A percentile compares a stretch with the other conserved stretches of the same genome.
phyloP scores from a whole-genome alignment of 371 early-diverging fungal genomes.

The Mucor racemosus region DNA sequence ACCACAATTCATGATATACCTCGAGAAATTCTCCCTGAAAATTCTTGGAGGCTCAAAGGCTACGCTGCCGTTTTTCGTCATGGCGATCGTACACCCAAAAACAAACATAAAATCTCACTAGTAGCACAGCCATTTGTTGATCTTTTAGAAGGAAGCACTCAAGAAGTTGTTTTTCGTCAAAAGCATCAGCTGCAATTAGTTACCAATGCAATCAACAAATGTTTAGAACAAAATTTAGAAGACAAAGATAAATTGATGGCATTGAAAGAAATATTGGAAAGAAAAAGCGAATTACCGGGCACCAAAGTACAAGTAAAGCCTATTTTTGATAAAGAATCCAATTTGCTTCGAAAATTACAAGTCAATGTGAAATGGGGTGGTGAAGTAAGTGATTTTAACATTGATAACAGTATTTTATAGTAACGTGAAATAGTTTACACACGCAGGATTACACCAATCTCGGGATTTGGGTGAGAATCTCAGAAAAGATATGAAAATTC shows the following conservation, averaged over 20 bases:
- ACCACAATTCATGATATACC: slow-evolving; percentile 65
- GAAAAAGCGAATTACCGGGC: slow-evolving; percentile 81
- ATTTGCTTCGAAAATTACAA: slow-evolving; percentile 75
- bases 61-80: slow-evolving; percentile 94
- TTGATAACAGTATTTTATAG: not conserved
- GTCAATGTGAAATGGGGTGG: slow-evolving; percentile 98
- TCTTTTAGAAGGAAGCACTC: slow-evolving; percentile 68
- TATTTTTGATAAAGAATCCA: slow-evolving; percentile 64
- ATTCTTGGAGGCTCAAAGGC: slow-evolving; percentile 92
- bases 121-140: slow-evolving; percentile 69
- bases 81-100: slow-evolving; percentile 97
- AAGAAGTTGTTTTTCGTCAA: slow-evolving; percentile 85
- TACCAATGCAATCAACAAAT: slow-evolving; percentile 65
- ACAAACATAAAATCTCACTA: slow-evolving; percentile 87
- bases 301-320: slow-evolving; percentile 96
- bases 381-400: slow-evolving; percentile 53
- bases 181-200: slow-evolving; percentile 75
- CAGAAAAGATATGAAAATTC: slow-evolving; percentile 86
- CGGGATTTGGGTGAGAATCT: slow-evolving; percentile 91
- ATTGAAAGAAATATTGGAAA: slow-evolving; percentile 78
- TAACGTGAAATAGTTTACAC: slow-evolving; percentile 76
- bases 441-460: slow-evolving; percentile 91
- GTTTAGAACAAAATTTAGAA: slow-evolving; percentile 61
- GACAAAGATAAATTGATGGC: slow-evolving; percentile 65
- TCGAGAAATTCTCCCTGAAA: slow-evolving; percentile 68